Evolutionary conservation across 1,284 basidiomycete species (phyloP).

Genomic region (Abortiporus biennis): DNA sequence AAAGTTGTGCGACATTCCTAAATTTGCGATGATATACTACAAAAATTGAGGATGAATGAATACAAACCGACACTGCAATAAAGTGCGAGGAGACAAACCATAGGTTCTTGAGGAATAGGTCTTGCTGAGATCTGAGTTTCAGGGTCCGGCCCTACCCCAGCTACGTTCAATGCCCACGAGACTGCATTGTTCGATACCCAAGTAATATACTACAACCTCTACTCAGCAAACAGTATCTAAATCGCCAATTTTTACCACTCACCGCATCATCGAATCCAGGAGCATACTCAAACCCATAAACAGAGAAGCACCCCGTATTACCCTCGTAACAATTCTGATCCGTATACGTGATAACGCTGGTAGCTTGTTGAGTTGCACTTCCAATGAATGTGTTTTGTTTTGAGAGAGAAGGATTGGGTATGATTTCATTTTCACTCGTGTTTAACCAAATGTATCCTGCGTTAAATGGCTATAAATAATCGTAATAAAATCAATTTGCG

Average conservation of each 20-base stretch:
- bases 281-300: conserved; percentile 43
- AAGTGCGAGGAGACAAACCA: conserved; percentile 32
- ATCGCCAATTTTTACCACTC: conserved; percentile 22
- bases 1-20: conserved; percentile 53
- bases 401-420: conserved; percentile 42
- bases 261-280: conserved; percentile 31
- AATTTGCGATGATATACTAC: conserved; percentile 45
- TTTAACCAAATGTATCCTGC: conserved; percentile 49
- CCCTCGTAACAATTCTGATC: conserved; percentile 50
- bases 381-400: conserved; percentile 45
- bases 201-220: conserved; percentile 47
- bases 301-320: conserved; percentile 32
- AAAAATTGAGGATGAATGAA: not conserved
- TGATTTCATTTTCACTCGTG: conserved; percentile 39
- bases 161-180: conserved; percentile 54
- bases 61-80: not conserved
- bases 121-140: conserved; percentile 48
- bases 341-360: conserved; percentile 43
- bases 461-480: conserved; percentile 47
- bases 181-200: conserved; percentile 48
- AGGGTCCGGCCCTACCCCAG: conserved; percentile 49
- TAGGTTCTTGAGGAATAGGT: conserved; percentile 57
- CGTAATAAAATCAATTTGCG: conserved; percentile 8
- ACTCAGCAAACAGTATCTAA: conserved; percentile 10
- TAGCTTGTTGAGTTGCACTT: conserved; percentile 54